Conservation (phyloP, 495 filamentous ascomycete species). For the Entonaema liquescens region DNA sequence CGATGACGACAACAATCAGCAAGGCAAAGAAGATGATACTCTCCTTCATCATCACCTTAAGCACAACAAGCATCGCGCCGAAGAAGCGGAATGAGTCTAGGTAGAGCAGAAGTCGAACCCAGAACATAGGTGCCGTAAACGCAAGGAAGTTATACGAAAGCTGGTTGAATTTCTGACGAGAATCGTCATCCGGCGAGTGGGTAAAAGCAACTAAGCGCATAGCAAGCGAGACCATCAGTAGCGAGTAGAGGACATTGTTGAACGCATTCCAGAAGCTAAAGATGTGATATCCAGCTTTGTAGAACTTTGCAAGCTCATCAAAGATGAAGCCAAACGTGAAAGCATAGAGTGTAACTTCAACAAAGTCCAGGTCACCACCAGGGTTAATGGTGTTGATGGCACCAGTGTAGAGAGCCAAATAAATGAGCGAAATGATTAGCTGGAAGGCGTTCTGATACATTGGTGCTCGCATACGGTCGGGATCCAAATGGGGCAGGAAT, state of each 20-base stretch:
- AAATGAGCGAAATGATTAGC: constrained; percentile 83
- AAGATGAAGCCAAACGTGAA: constrained; percentile 94
- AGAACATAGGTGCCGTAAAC: constrained; percentile 95
- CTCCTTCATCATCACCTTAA: constrained; percentile 99
- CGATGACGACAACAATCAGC: constrained; percentile 83
- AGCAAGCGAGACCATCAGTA: constrained; percentile 79
- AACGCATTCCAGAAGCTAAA: constrained; percentile 96
- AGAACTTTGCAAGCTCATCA: constrained; percentile 86
- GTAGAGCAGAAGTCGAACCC: constrained; percentile 91
- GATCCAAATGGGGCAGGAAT: constrained; percentile 85
- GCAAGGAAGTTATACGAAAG: constrained; percentile 92
- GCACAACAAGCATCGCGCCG: constrained; percentile 94
- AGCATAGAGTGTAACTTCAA: constrained; percentile 84
- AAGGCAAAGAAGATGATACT: constrained; percentile 97
- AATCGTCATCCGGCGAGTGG: constrained; percentile 60
- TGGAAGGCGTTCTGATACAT: constrained; percentile 91
- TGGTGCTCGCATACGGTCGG: constrained; percentile 91
- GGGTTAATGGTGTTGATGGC: constrained; percentile 92
- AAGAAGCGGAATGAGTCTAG: constrained; percentile 96
- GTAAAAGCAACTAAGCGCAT: constrained; percentile 79
- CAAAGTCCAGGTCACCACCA: constrained; percentile 78
- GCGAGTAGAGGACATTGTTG: constrained; percentile 80
- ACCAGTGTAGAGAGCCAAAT: constrained; percentile 82
- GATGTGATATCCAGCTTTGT: constrained; percentile 90
- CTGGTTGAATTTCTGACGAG: constrained; percentile 74